These are phyloP conservation scores for Cardamine occulta DNA, from an alignment of 345 rosid genomes.

Conservation along the genomic window DNA sequence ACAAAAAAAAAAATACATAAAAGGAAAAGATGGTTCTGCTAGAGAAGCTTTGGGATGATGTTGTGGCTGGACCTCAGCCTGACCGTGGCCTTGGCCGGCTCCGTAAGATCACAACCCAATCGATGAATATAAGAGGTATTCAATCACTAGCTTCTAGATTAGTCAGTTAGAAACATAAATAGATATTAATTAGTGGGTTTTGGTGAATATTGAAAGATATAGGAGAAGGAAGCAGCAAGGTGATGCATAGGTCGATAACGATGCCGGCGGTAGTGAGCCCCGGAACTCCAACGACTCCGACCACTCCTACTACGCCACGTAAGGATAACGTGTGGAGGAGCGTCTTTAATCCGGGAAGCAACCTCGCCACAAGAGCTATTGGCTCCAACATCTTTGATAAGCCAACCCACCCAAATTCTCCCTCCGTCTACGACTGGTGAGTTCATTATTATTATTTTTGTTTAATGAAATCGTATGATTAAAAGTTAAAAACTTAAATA, in stretches of 20 bases:
- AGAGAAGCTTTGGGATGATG: constrained; percentile 91
- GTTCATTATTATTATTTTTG: background rate
- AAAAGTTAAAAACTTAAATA: background rate
- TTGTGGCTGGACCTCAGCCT: constrained; percentile 89
- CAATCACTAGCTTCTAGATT: background rate
- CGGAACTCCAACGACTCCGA: constrained; percentile 65
- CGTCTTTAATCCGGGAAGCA: constrained; percentile 94
- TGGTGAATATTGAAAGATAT: constrained; percentile 22
- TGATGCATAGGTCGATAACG: constrained; percentile 57
- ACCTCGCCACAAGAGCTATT: constrained; percentile 75
- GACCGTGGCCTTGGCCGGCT: constrained; percentile 86
- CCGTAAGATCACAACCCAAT: constrained; percentile 66
- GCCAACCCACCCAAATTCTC: constrained; percentile 80
- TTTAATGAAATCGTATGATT: background rate
- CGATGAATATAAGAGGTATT: constrained; percentile 57
- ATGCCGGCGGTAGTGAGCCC: constrained; percentile 61
- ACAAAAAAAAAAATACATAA: background rate
- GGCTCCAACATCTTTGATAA: constrained; percentile 78
- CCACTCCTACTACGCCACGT: constrained; percentile 71
- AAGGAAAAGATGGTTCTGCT: constrained; percentile 51
- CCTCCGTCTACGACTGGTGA: constrained; percentile 96
- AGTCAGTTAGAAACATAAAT: background rate
- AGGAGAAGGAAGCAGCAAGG: constrained; percentile 59
- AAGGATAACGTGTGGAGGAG: constrained; percentile 98
- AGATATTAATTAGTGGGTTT: background rate